Evolutionary conservation across 352 stramenopile species (phyloP), one percentile per base, ranked within the genome.

Genomic region (Globisporangium spinosum): DNA sequence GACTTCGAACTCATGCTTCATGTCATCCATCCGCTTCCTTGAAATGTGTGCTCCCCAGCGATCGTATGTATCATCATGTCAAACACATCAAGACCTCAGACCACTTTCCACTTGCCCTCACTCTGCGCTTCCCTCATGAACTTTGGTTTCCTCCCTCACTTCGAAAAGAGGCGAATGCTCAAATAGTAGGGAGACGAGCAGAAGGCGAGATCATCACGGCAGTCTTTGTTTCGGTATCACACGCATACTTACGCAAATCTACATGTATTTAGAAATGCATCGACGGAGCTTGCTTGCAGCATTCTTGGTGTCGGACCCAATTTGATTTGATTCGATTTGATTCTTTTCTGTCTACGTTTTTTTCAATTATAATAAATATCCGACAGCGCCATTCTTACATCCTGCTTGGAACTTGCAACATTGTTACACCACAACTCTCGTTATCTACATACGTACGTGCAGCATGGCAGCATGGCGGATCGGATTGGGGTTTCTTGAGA

Each of bases 321-420:
- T 43, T 43, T 43, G 34, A 47, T 20, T 47, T 47, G 15, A 49
- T 20, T 51, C 22, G 43, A 51, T 22, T 51, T 51, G 43, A 51
- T 51, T 51, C 22, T 51, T 49, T 49, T 51, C 6, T 51, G 43
- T 51, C 43, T 51, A 51, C 43, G 7, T 15, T 23, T 51, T 51
- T 51, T 51, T 49, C 8, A 7, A 51, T 51, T 51, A 51, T 49
- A 49, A 51, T 51, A 51, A 51, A 51, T 51, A 51, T 23, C 43
- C 43, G 43, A 51, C 43, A 22, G 17, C 43, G 17, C 17, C 43
- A 51, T 51, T n/a, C 40, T 10, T 49, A 6, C 15, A 22, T n/a
- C 40, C 43, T 51, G 43, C 43, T 22, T 51, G 6, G 17, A 51
- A 51, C 43, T 51, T 51, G 43, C 43, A 51, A 51, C 43, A 51